Conservation (phyloP, 306 rosid genomes). For the Dryas drummondii region DNA sequence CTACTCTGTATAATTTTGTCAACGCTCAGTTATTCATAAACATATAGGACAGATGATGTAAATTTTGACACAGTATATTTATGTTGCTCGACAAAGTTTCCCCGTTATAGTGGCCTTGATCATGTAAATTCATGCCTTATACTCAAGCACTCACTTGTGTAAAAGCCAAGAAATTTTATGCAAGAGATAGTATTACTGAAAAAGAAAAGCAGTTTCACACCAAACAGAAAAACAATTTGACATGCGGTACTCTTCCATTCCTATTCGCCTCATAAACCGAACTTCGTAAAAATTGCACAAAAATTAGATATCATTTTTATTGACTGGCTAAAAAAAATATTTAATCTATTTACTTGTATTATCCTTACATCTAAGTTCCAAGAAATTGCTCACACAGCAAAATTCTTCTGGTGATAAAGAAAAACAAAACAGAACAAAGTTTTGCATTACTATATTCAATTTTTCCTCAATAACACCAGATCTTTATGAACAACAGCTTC, state of each 20-base stretch:
- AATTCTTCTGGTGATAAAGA: neutral
- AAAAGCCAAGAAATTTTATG: too few species aligned
- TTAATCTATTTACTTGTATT: neutral
- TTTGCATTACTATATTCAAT: neutral
- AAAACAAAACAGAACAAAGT: neutral
- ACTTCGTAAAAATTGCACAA: too few species aligned
- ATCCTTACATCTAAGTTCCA: neutral
- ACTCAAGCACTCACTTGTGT: too few species aligned
- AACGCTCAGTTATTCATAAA: neutral
- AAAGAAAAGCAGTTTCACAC: too few species aligned
- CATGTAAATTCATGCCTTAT: slow-evolving; percentile 28
- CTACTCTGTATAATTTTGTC: neutral
- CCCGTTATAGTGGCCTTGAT: slow-evolving; percentile 34
- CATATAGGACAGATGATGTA: slow-evolving; percentile 14
- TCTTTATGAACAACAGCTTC: neutral
- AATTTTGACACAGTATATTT: slow-evolving; percentile 40
- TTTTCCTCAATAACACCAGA: neutral
- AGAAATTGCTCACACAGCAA: neutral
- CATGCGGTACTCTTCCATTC: too few species aligned
- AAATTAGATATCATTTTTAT: too few species aligned
- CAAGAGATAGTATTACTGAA: too few species aligned
- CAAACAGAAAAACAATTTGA: too few species aligned
- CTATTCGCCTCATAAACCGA: too few species aligned
- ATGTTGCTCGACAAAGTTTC: slow-evolving; percentile 6
- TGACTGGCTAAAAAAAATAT: too few species aligned